phyloP scores from a whole-genome alignment of 805 yeast genomes.

The Metahyphopichia silvanorum region DNA sequence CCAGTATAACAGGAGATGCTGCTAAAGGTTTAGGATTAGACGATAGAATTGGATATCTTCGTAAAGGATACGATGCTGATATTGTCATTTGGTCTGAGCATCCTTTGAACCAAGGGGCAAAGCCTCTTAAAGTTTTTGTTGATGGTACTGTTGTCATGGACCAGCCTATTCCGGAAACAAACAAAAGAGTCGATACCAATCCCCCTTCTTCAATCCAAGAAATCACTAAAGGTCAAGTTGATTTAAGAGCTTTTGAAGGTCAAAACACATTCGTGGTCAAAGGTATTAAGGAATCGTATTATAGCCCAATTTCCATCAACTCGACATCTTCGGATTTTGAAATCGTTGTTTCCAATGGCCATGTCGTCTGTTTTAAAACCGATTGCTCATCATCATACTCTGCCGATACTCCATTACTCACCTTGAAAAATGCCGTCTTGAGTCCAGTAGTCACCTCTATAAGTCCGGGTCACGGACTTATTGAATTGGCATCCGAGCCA shows the following conservation, averaged over 20 bases:
- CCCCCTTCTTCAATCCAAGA: not conserved
- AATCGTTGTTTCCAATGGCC: not conserved
- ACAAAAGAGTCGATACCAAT: not conserved
- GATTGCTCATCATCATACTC: constrained; percentile 2
- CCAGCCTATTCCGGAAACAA: not conserved
- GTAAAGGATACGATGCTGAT: constrained; percentile 6
- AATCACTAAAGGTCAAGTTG: not conserved
- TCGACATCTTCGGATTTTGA: not conserved
- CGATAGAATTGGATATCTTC: constrained; percentile 4
- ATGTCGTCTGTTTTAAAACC: constrained; percentile 1
- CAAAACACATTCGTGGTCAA: not conserved
- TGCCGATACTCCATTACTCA: not conserved
- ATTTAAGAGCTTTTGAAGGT: not conserved
- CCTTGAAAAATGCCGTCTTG: not conserved
- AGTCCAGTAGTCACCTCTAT: constrained; percentile 2
- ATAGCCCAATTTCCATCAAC: not conserved
- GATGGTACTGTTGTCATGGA: constrained; percentile 3
- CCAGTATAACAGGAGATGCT: constrained; percentile 6
- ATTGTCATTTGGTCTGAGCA: constrained; percentile 6
- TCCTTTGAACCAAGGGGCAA: constrained; percentile 5
- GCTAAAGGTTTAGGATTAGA: constrained; percentile 3
- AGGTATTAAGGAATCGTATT: not conserved
- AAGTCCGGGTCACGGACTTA: constrained; percentile 4
- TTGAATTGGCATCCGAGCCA: constrained; percentile 2
- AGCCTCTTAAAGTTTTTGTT: constrained; percentile 5